Percentiles rank a stretch among this genome's conserved stretches.
Evolutionary conservation across 495 filamentous ascomycete genomes (phyloP).

Genomic region (Lepraria neglecta): DNA sequence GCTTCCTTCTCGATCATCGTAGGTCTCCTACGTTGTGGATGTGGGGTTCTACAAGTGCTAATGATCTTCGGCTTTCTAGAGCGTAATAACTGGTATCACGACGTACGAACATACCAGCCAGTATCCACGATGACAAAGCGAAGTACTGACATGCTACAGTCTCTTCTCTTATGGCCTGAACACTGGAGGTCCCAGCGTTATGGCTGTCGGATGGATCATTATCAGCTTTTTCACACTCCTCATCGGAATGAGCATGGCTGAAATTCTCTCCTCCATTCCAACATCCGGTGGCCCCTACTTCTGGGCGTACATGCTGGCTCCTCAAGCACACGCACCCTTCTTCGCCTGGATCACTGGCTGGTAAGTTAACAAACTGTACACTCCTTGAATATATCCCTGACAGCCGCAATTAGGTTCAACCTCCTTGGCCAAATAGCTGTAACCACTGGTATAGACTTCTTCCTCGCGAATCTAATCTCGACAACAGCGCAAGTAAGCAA

Average conservation of each 20-base stretch:
- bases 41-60: neutral
- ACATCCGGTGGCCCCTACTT: slow-evolving; percentile 60
- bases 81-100: slow-evolving; percentile 55
- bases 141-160: slow-evolving; percentile 27
- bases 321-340: slow-evolving; percentile 50
- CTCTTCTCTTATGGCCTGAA: slow-evolving; percentile 49
- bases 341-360: slow-evolving; percentile 61
- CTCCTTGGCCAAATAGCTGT: slow-evolving; percentile 56
- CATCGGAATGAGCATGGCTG: slow-evolving; percentile 54
- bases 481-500: slow-evolving; percentile 53
- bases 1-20: slow-evolving; percentile 61
- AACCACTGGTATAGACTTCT: slow-evolving; percentile 59
- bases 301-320: slow-evolving; percentile 57
- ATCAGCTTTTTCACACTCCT: slow-evolving; percentile 52
- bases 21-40: slow-evolving; percentile 21
- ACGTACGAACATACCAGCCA: slow-evolving; percentile 30
- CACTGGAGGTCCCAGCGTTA: slow-evolving; percentile 52
- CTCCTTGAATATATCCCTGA: neutral
- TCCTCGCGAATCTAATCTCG: slow-evolving; percentile 52
- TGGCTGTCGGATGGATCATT: slow-evolving; percentile 49
- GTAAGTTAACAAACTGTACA: slow-evolving; percentile 26
- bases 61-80: slow-evolving; percentile 33
- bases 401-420: slow-evolving; percentile 38
- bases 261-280: slow-evolving; percentile 59
- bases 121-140: too few relatives aligned